phyloP scores from a whole-genome alignment of 2,329 filamentous ascomycete species.

The Thermomyces lanuginosus region DNA sequence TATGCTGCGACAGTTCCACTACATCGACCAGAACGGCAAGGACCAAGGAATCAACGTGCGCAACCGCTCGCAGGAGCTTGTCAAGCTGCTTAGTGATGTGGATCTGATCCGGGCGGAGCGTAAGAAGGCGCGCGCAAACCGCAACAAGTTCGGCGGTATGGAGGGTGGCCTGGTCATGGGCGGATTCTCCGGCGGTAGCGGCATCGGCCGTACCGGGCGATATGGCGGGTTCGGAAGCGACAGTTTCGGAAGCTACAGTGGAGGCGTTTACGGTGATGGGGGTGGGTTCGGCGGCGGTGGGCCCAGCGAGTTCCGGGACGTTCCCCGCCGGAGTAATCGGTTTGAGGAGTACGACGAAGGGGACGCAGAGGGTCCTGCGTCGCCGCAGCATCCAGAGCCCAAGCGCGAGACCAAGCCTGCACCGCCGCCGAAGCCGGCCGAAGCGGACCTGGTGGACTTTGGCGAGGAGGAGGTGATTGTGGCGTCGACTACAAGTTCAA shows the following conservation, averaged over 20 bases:
- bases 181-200: constrained; percentile 37
- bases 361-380: constrained; percentile 46
- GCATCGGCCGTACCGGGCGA: constrained; percentile 42
- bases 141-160: constrained; percentile 89
- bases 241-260: constrained; percentile 51
- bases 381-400: constrained; percentile 31
- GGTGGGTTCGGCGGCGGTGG: constrained; percentile 72
- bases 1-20: constrained; percentile 98
- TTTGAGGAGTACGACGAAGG: constrained; percentile 99
- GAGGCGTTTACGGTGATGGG: constrained; percentile 82
- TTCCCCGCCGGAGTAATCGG: constrained; percentile 46
- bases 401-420: constrained; percentile 43
- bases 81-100: constrained; percentile 72
- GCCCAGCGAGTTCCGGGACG: constrained; percentile 52
- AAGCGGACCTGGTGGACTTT: constrained; percentile 83
- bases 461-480: constrained; percentile 51
- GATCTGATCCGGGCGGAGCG: constrained; percentile 40
- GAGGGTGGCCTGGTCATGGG: constrained; percentile 58
- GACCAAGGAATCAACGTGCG: constrained; percentile 96
- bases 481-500: constrained; percentile 23
- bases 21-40: constrained; percentile 88
- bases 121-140: constrained; percentile 80
- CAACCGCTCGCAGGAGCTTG: constrained; percentile 88
- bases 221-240: constrained; percentile 92
- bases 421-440: constrained; percentile 64